Evolutionary conservation across 1,139 yeast species (phyloP).

Genomic region (Suhomyces bribrorum): DNA sequence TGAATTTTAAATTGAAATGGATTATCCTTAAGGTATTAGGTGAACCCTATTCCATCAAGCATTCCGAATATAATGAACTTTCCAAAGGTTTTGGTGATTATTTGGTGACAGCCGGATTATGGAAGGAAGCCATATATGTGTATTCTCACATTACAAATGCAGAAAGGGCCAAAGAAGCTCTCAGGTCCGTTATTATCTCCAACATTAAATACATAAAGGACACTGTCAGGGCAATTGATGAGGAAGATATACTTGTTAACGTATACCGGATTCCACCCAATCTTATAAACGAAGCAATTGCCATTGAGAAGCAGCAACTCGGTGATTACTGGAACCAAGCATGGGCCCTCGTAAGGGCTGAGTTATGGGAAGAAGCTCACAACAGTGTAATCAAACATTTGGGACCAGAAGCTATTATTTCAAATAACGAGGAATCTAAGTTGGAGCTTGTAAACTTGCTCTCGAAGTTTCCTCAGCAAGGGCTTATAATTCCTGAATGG

Average conservation of each 20-base stretch:
- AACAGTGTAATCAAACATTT: conserved; percentile 52
- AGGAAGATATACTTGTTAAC: conserved; percentile 35
- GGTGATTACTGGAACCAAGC: conserved; percentile 63
- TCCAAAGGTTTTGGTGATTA: conserved; percentile 55
- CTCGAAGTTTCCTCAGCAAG: conserved; percentile 45
- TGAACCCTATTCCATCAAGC: background rate
- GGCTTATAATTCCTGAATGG: conserved; percentile 54
- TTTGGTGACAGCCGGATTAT: conserved; percentile 47
- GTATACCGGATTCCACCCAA: conserved; percentile 47
- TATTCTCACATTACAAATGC: conserved; percentile 54
- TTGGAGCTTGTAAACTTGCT: conserved; percentile 42
- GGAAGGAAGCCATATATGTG: conserved; percentile 65
- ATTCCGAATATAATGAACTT: conserved; percentile 37
- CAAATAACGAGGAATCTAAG: conserved; percentile 30
- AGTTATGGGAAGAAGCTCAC: conserved; percentile 65
- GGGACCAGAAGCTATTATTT: conserved; percentile 68
- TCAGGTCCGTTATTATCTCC: conserved; percentile 47
- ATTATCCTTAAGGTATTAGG: conserved; percentile 47
- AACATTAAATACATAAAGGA: conserved; percentile 45
- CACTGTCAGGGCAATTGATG: conserved; percentile 23
- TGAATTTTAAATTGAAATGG: conserved; percentile 53
- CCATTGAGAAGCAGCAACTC: conserved; percentile 40
- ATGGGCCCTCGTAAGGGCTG: conserved; percentile 62
- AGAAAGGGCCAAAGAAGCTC: conserved; percentile 35
- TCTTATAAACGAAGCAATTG: conserved; percentile 53